Conservation (phyloP, 768 basidiomycete genomes). For the Rhizopogon roseolus region DNA sequence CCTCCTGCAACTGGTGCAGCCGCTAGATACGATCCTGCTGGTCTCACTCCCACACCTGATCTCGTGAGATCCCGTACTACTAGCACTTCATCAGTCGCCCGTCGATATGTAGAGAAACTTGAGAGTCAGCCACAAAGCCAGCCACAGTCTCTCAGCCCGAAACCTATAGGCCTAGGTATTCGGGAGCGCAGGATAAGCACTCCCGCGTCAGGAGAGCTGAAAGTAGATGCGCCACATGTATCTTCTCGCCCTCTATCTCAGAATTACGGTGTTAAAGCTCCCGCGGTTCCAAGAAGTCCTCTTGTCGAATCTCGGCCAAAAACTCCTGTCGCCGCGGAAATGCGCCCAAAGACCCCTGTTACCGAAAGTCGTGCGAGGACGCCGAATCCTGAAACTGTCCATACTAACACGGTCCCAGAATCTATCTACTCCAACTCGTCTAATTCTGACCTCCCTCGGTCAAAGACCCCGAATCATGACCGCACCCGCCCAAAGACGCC, state of each 20-base stretch:
- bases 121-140: constrained; percentile 33
- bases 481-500: constrained; percentile 14
- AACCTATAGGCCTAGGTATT: constrained; percentile 16
- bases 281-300: constrained; percentile 1
- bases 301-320: constrained; percentile 9
- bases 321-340: constrained; percentile 10
- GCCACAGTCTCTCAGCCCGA: constrained; percentile 28
- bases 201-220: constrained; percentile 25
- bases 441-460: neutral
- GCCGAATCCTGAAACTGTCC: constrained; percentile 11
- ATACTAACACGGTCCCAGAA: constrained; percentile 15
- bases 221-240: constrained; percentile 9
- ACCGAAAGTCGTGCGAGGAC: constrained; percentile 19
- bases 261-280: constrained; percentile 9
- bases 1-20: constrained; percentile 3
- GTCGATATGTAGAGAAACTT: constrained; percentile 31
- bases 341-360: constrained; percentile 6
- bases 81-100: constrained; percentile 32
- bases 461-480: neutral
- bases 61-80: constrained; percentile 21
- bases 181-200: constrained; percentile 52
- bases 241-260: constrained; percentile 16
- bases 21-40: neutral
- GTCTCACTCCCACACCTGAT: constrained; percentile 12
- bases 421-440: neutral